Base-by-base conservation (phyloP, 2,329 filamentous ascomycete species). In the Alternaria ethzedia region DNA sequence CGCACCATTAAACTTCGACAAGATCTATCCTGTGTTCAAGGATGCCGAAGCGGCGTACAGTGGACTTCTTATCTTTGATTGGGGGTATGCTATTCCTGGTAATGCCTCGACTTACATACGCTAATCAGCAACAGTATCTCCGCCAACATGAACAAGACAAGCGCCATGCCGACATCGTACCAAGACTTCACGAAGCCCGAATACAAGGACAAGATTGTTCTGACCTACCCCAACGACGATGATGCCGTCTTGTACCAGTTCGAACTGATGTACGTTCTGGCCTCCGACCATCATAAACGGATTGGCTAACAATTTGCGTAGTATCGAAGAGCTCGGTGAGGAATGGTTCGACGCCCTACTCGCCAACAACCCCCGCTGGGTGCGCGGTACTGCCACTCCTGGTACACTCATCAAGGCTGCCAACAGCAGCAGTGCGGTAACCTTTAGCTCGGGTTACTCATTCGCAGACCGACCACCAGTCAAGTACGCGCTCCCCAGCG, bases 171-270 rank as follows among this genome's bases (percentile, higher is more conserved):
- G 0, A 77, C 73, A 5, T 79, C 81, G 11, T 87, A 79, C 56
- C 66, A 76, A 1, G 83, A 86, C 62, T 83, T 80, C 57, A 72
- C 85, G 3, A 78, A 81, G 8, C 85, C 86, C 0, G 81, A 84
- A 60, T 86, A 82, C 75, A 87, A 87, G 75, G 59, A 57, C 21
- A 61, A 61, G 41, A 44, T 61, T 5, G 41, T 51, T 23, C 13
- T 88, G 11, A 87, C 85, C 0, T 87, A 87, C 59, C 86, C 86
- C 10, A 86, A 87, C 62, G 86, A 88, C 44, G 86, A 88, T 45
- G 86, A 88, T 57, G 86, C 86, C 0, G 82, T 88, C 3, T 75
- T 86, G 0, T 87, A 79, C 45, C 82, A 83, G 4, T 86, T 85
- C 45, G 78, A 86, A 44, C 74, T 85, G 2, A 82, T 87, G 75